A percentile compares a stretch with the other conserved stretches of the same genome.
Evolutionary conservation across 148 eudicot genomes (phyloP).

Genomic region (Cornus florida): DNA sequence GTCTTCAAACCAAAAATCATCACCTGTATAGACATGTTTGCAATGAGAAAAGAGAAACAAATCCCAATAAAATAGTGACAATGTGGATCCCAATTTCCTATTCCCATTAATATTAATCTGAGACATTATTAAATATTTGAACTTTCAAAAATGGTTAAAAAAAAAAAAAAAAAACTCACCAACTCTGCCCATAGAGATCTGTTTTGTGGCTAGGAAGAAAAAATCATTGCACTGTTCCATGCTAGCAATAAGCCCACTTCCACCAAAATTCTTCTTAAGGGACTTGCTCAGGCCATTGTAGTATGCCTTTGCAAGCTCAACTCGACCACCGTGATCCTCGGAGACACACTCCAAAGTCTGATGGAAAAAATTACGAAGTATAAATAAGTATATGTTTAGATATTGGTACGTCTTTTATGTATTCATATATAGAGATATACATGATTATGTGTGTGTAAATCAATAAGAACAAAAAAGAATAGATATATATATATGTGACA

Average conservation of each 20-base stretch:
- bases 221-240: slow-evolving; percentile 8
- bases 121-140: too few species aligned
- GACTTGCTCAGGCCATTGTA: neutral
- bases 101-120: too few species aligned
- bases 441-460: too few species aligned
- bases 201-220: neutral
- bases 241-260: slow-evolving; percentile 4
- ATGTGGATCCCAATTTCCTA: too few species aligned
- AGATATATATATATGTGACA: too few species aligned
- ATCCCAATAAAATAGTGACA: neutral
- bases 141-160: too few species aligned
- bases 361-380: too few species aligned
- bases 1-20: neutral
- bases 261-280: neutral
- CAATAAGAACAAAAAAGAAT: too few species aligned
- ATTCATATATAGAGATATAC: too few species aligned
- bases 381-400: too few species aligned
- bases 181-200: slow-evolving; percentile 3
- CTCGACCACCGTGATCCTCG: neutral
- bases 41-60: neutral
- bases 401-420: too few species aligned
- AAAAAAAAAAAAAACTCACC: neutral
- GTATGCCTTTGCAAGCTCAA: slow-evolving; percentile 1
- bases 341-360: neutral
- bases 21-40: neutral